Percentiles rank a stretch among this genome's conserved stretches.
These are phyloP conservation scores for Mediolabrus comicus DNA, from an alignment of 108 stramenopile species.

Conservation along the genomic window DNA sequence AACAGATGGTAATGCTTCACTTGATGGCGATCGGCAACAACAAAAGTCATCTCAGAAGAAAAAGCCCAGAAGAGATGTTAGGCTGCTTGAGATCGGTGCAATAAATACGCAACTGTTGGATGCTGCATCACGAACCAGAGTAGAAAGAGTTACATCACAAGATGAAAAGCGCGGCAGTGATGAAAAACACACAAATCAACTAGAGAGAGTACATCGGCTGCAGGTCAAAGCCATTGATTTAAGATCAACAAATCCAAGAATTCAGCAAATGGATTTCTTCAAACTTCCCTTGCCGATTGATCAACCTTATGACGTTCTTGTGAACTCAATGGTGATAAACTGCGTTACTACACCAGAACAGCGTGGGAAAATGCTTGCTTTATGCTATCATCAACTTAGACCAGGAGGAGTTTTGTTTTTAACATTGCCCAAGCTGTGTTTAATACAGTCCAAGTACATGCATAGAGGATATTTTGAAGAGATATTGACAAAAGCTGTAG, in stretches of 20 bases:
- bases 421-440: conserved; percentile 74
- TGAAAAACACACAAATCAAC: not conserved
- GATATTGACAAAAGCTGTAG: conserved; percentile 58
- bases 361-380: conserved; percentile 81
- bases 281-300: conserved; percentile 45
- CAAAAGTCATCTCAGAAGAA: conserved; percentile 17
- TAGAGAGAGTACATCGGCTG: conserved; percentile 50
- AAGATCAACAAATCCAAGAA: conserved; percentile 68
- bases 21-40: conserved; percentile 4
- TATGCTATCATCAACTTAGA: conserved; percentile 68
- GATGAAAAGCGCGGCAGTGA: not conserved
- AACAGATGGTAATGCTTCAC: not conserved
- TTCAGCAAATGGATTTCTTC: conserved; percentile 90
- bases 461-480: conserved; percentile 52
- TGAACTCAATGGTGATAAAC: conserved; percentile 94
- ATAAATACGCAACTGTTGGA: conserved; percentile 92
- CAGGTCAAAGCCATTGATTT: conserved; percentile 87
- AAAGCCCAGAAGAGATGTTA: conserved; percentile 45
- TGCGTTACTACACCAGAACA: conserved; percentile 81
- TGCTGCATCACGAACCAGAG: conserved; percentile 55
- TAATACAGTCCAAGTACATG: conserved; percentile 72
- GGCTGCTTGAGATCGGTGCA: conserved; percentile 93
- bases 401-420: conserved; percentile 83
- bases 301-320: conserved; percentile 21
- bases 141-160: conserved; percentile 12